A percentile compares a stretch with the other conserved stretches of the same genome.
These are phyloP conservation scores for Coemansia biformis DNA, from an alignment of 192 early-diverging fungal genomes.

Conservation along the genomic window DNA sequence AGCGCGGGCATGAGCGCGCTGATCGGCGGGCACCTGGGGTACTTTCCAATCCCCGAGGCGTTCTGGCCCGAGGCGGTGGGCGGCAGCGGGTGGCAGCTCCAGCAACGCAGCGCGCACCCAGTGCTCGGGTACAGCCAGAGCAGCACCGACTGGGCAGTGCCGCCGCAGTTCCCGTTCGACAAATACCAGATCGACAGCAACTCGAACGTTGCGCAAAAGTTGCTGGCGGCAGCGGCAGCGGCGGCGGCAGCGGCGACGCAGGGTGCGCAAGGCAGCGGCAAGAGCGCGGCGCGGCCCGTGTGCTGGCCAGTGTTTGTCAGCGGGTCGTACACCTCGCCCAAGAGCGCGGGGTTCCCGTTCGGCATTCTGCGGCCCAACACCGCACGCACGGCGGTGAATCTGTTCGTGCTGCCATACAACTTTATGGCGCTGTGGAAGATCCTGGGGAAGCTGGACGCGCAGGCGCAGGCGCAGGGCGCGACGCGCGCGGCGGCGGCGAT, in stretches of 20 bases:
- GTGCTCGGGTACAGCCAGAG: conserved; percentile 54
- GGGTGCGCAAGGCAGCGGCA: conserved; percentile 32
- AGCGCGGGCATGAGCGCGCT: conserved; percentile 39
- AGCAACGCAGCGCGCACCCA: conserved; percentile 59
- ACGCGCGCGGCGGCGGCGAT: conserved; percentile 22
- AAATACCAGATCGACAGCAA: conserved; percentile 64
- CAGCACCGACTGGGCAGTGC: conserved; percentile 57
- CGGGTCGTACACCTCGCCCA: conserved; percentile 54
- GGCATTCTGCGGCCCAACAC: conserved; percentile 68
- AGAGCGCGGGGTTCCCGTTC: conserved; percentile 63
- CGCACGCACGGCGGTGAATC: conserved; percentile 59
- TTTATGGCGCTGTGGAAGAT: conserved; percentile 69
- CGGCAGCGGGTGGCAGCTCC: conserved; percentile 28
- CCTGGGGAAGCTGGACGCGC: conserved; percentile 50
- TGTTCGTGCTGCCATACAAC: conserved; percentile 77
- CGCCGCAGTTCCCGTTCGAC: conserved; percentile 70
- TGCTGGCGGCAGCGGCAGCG: conserved; percentile 45
- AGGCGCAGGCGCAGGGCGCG: conserved; percentile 23
- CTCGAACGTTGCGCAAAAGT: conserved; percentile 57
- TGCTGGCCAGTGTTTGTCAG: conserved; percentile 58
- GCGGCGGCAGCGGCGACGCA: conserved; percentile 33
- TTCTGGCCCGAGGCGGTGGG: conserved; percentile 57
- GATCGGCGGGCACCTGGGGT: conserved; percentile 41
- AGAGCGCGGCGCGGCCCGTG: conserved; percentile 54
- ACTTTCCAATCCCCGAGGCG: conserved; percentile 72